phyloP scores from a whole-genome alignment of 2,329 filamentous ascomycete species.

The Didymellaceae sp. region DNA sequence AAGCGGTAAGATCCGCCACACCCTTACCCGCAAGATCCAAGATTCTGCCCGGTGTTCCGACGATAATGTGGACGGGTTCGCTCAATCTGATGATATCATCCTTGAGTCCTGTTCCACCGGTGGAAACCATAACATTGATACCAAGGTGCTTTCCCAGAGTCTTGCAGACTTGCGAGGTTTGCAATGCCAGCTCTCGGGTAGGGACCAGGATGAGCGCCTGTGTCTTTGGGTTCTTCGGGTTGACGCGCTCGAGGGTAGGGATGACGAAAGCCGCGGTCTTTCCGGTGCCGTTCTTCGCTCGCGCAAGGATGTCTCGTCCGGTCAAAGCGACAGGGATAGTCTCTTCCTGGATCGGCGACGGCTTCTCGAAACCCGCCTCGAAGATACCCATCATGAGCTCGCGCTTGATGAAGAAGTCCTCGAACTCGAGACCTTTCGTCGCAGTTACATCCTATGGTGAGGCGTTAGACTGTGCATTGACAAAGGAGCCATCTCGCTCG shows the following conservation, averaged over 20 bases:
- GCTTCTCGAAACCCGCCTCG: conserved; percentile 98
- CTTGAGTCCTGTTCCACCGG: conserved; percentile 90
- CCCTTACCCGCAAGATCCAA: conserved; percentile 95
- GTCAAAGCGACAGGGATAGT: conserved; percentile 96
- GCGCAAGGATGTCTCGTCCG: conserved; percentile 90
- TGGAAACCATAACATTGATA: conserved; percentile 99
- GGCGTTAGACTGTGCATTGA: conserved; percentile 15
- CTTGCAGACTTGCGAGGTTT: conserved; percentile 99
- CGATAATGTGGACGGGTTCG: conserved; percentile 95
- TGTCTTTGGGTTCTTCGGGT: conserved; percentile 94
- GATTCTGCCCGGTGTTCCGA: conserved; percentile 95
- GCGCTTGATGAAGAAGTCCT: conserved; percentile 94
- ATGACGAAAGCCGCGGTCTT: conserved; percentile 99
- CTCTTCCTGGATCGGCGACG: conserved; percentile 98
- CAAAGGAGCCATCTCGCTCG: background rate
- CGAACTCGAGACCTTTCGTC: conserved; percentile 96
- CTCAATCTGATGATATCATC: conserved; percentile 96
- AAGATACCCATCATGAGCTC: conserved; percentile 99
- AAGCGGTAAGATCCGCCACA: conserved; percentile 94
- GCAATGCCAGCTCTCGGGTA: conserved; percentile 93
- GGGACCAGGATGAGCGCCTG: conserved; percentile 96
- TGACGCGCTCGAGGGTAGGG: conserved; percentile 91
- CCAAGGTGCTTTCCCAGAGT: conserved; percentile 95
- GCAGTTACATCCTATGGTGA: conserved; percentile 87
- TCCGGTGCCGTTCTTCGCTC: conserved; percentile 97